Conservation (phyloP, 2,329 filamentous ascomycete species). For the Pseudogymnoascus sp. region DNA sequence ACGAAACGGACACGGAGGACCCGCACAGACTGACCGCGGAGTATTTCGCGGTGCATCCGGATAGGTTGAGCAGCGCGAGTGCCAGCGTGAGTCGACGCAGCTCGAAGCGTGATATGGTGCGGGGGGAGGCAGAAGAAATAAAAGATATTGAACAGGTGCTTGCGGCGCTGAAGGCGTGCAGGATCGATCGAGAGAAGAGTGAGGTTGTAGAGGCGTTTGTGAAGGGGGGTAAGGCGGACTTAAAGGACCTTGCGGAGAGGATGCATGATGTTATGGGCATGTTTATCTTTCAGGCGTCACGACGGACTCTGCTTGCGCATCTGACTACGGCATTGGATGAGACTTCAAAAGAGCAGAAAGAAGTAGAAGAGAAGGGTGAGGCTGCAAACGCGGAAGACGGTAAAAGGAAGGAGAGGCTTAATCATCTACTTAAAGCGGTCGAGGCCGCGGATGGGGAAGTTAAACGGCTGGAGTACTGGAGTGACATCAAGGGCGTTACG, state of each 20-base stretch:
- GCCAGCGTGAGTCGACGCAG: background rate
- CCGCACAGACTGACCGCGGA: slow-evolving; percentile 66
- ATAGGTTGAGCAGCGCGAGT: slow-evolving; percentile 39
- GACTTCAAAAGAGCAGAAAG: slow-evolving; percentile 43
- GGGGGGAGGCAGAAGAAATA: slow-evolving; percentile 49
- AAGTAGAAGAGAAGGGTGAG: slow-evolving; percentile 24
- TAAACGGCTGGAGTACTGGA: slow-evolving; percentile 79
- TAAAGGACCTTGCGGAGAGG: slow-evolving; percentile 66
- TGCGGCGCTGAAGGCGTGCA: slow-evolving; percentile 57
- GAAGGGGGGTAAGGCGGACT: slow-evolving; percentile 66
- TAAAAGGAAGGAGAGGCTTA: slow-evolving; percentile 41
- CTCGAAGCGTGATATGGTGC: slow-evolving; percentile 27
- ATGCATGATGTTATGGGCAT: slow-evolving; percentile 82
- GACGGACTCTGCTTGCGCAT: slow-evolving; percentile 66
- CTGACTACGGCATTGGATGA: slow-evolving; percentile 60
- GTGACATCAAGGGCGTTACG: slow-evolving; percentile 68
- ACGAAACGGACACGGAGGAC: slow-evolving; percentile 31
- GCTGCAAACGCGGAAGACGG: slow-evolving; percentile 30
- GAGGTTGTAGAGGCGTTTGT: slow-evolving; percentile 78
- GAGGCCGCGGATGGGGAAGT: slow-evolving; percentile 76
- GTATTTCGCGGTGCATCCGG: slow-evolving; percentile 70
- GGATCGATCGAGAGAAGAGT: slow-evolving; percentile 88
- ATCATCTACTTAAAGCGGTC: slow-evolving; percentile 68
- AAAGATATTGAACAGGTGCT: slow-evolving; percentile 56
- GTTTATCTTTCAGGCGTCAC: slow-evolving; percentile 85